Evolutionary conservation across 305 asterid species (phyloP).

Genomic region (Solanum chacoense): DNA sequence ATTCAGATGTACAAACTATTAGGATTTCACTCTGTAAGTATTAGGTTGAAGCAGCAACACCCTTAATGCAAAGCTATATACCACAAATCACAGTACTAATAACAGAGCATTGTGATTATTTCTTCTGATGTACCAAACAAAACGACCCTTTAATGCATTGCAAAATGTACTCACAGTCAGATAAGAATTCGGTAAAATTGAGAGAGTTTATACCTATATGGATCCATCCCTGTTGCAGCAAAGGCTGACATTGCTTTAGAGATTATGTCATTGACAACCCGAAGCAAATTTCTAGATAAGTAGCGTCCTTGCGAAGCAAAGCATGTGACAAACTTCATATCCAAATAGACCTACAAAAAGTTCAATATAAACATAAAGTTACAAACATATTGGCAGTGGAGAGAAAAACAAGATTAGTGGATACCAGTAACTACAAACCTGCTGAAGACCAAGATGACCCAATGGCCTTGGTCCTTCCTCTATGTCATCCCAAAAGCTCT

Average conservation of each 20-base stretch:
- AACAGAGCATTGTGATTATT: not conserved
- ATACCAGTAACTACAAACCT: constrained; percentile 40
- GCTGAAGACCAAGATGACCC: constrained; percentile 87
- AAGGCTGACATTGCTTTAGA: constrained; percentile 69
- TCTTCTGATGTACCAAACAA: not conserved
- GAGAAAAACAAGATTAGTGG: constrained; percentile 5
- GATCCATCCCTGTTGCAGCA: constrained; percentile 86
- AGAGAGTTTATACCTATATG: constrained; percentile 52
- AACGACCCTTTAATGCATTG: not conserved
- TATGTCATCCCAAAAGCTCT: constrained; percentile 94
- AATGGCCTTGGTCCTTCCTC: constrained; percentile 84
- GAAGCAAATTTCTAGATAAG: constrained; percentile 86
- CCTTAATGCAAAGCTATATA: not conserved
- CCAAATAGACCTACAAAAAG: constrained; percentile 82
- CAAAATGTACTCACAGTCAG: not conserved
- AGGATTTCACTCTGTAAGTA: not conserved
- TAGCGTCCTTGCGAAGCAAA: constrained; percentile 96
- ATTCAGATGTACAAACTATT: not conserved
- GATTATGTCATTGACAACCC: constrained; percentile 74
- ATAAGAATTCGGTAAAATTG: not conserved
- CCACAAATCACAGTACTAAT: not conserved
- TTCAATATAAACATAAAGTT: constrained; percentile 5
- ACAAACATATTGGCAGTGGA: not conserved
- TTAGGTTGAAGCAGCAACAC: not conserved
- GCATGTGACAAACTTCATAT: constrained; percentile 90